These are phyloP conservation scores for Candida palmyrensis DNA, from an alignment of 805 yeast genomes.

Conservation along the genomic window DNA sequence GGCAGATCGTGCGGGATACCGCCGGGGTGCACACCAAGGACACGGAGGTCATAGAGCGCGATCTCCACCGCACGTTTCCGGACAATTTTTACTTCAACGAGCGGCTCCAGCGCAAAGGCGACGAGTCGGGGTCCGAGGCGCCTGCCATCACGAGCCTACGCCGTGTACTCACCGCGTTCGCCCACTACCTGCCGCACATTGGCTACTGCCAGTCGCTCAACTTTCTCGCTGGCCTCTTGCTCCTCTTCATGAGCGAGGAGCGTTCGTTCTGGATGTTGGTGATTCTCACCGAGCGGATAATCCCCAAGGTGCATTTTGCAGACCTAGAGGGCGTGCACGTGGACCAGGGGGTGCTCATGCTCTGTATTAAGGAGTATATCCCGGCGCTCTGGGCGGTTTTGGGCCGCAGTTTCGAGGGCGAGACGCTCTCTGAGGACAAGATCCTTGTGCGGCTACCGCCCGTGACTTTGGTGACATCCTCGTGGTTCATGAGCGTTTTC, in stretches of 20 bases:
- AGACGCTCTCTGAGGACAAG: slow-evolving; percentile 37
- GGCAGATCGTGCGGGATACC: slow-evolving; percentile 58
- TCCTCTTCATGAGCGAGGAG: slow-evolving; percentile 86
- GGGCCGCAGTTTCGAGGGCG: slow-evolving; percentile 36
- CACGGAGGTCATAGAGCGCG: slow-evolving; percentile 91
- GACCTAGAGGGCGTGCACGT: slow-evolving; percentile 91
- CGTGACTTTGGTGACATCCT: slow-evolving; percentile 85
- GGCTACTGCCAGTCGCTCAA: slow-evolving; percentile 97
- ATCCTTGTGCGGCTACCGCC: slow-evolving; percentile 81
- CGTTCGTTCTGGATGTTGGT: slow-evolving; percentile 94
- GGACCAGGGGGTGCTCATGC: slow-evolving; percentile 90
- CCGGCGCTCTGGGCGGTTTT: slow-evolving; percentile 72
- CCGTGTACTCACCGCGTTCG: slow-evolving; percentile 77
- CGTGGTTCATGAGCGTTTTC: slow-evolving; percentile 98
- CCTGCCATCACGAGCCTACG: slow-evolving; percentile 62
- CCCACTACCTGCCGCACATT: slow-evolving; percentile 79
- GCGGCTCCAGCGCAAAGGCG: slow-evolving; percentile 8
- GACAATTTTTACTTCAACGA: slow-evolving; percentile 79
- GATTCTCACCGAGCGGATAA: slow-evolving; percentile 74
- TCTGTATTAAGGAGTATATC: slow-evolving; percentile 76
- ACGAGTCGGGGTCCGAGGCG: neutral
- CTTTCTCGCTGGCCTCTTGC: slow-evolving; percentile 80
- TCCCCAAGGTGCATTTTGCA: slow-evolving; percentile 89
- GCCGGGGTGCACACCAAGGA: slow-evolving; percentile 56
- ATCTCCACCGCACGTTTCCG: slow-evolving; percentile 90